Evolutionary conservation across 805 yeast species (phyloP), one percentile per base, ranked within the genome.

Genomic region (Isabelozyma heimii): DNA sequence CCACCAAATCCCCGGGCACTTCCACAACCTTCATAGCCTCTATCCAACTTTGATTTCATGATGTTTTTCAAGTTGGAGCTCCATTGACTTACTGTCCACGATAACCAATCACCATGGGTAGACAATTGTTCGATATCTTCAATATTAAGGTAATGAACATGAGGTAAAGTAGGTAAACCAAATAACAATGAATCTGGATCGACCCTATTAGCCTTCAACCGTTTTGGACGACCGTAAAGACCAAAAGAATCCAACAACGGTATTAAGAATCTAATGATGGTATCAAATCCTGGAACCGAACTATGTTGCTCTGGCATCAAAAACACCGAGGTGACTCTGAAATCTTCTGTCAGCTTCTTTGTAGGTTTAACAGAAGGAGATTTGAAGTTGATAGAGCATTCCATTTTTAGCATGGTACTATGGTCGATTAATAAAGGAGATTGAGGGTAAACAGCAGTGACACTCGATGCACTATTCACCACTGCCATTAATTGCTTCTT

Each of bases 371-470:
- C 53, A 5, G 69, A 59, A 13, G 77, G 73, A 47, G 79, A 79
- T 54, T 61, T 65, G 59, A 86, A 86, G 47, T 75, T 69, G 30
- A 91, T 89, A 39, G 79, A 75, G 43, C 97, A 97, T 62, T 91
- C 97, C 47, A 92, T 66, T 63, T 94, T 94, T 62, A 92, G 79
- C 80, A 94, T 83, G 1, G 97, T 89, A 46, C 92, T 84, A 52
- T 84, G 84, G 68, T 92, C 96, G 53, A 94, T 87, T 52, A 92
- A 80, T 52, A 81, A 73, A 24, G 85, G 84, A 44, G 91, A 79
- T 60, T 89, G 91, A 10, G 99, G 99, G 66, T 90, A 94, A n/a
- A 91, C 84, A 0, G 99, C 97, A 55, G 87, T 85, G 16, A 89
- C 84, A 7, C 90, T 81, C 44, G 79, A 69, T 1, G 94, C 92